These are phyloP conservation scores for Elsinoe necatrix DNA, from an alignment of 2,329 filamentous ascomycete species.

Conservation along the genomic window DNA sequence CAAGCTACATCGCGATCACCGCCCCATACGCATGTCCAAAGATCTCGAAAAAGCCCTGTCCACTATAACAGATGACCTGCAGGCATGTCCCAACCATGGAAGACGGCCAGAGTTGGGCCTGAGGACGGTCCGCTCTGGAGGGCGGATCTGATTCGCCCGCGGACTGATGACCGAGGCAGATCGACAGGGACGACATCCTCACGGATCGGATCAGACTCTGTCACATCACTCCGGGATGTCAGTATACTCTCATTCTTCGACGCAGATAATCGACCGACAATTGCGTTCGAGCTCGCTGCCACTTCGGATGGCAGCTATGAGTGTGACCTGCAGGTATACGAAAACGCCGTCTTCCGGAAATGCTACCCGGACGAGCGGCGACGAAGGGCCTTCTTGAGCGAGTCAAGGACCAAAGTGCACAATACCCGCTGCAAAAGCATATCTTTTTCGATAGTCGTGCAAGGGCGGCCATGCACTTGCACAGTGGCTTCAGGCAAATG, in stretches of 20 bases:
- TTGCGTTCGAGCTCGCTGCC: neutral
- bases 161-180: neutral
- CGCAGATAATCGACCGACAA: neutral
- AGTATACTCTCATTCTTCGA: conserved; percentile 2
- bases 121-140: conserved; percentile 9
- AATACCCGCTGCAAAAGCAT: neutral
- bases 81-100: neutral
- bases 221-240: neutral
- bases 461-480: conserved; percentile 8
- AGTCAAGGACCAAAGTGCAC: neutral
- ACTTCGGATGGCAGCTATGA: neutral
- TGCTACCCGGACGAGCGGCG: conserved; percentile 10
- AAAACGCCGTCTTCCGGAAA: conserved; percentile 9
- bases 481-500: neutral
- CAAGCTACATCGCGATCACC: neutral
- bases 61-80: neutral
- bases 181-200: neutral
- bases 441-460: neutral
- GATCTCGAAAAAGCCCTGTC: neutral
- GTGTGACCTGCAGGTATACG: neutral
- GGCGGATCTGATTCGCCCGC: conserved; percentile 7
- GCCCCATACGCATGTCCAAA: neutral
- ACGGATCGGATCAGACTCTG: neutral
- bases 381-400: conserved; percentile 6
- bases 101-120: conserved; percentile 10